A percentile compares a stretch with the other conserved stretches of the same genome.
These are phyloP conservation scores for Vigna trinervia DNA, from an alignment of 306 rosid species.

Conservation along the genomic window DNA sequence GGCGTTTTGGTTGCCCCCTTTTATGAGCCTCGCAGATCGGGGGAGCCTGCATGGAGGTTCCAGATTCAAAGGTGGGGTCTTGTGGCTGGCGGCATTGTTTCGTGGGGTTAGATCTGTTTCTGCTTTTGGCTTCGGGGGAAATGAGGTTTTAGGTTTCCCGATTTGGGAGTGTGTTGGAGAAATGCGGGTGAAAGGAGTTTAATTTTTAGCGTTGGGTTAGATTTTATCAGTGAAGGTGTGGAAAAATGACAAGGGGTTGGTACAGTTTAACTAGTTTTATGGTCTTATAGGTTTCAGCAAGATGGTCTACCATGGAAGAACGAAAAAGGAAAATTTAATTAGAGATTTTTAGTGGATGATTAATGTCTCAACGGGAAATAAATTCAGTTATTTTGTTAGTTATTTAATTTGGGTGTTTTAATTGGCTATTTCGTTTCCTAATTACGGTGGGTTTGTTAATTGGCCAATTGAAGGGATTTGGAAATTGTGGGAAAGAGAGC, in stretches of 20 bases:
- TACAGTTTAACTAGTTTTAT: neutral
- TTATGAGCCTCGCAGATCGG: slow-evolving; percentile 67
- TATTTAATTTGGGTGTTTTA: slow-evolving; percentile 20
- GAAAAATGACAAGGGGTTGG: neutral
- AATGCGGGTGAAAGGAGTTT: slow-evolving; percentile 14
- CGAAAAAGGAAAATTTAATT: neutral
- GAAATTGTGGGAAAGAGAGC: slow-evolving; percentile 14
- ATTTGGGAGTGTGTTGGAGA: slow-evolving; percentile 36
- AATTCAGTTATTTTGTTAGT: slow-evolving; percentile 27
- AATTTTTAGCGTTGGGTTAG: neutral
- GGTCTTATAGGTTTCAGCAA: neutral
- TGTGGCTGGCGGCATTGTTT: slow-evolving; percentile 50
- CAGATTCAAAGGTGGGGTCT: slow-evolving; percentile 63
- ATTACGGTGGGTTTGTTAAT: slow-evolving; percentile 22
- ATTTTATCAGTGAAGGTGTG: neutral
- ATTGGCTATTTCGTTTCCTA: slow-evolving; percentile 8
- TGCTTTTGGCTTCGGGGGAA: neutral
- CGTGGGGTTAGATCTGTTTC: slow-evolving; percentile 59
- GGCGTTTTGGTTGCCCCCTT: slow-evolving; percentile 83
- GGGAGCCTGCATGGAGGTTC: slow-evolving; percentile 59
- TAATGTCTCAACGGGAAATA: neutral
- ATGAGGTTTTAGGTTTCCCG: neutral
- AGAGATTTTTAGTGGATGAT: neutral
- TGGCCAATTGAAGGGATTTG: slow-evolving; percentile 27
- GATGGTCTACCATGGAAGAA: neutral